A percentile compares a stretch with the other conserved stretches of the same genome.
phyloP scores from a whole-genome alignment of 2,329 filamentous ascomycete species.

The Aspergillus proliferans region DNA sequence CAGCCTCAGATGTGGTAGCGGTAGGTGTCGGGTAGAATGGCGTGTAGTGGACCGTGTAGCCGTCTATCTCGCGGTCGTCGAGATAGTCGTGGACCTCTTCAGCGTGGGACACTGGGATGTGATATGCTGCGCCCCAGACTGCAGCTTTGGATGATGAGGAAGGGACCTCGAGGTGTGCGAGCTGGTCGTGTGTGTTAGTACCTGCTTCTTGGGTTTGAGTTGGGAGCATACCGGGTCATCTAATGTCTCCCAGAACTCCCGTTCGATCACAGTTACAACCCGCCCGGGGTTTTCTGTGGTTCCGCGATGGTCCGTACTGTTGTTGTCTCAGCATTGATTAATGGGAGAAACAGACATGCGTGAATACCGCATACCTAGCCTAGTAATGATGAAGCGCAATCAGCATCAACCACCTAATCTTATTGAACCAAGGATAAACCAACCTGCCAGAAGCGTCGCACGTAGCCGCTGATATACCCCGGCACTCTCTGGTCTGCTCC shows the following conservation, averaged over 20 bases:
- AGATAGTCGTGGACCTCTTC: conserved; percentile 81
- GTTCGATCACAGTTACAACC: conserved; percentile 87
- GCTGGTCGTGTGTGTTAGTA: conserved; percentile 17
- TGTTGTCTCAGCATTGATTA: conserved; percentile 2
- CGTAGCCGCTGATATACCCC: conserved; percentile 88
- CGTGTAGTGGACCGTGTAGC: conserved; percentile 88
- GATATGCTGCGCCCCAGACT: conserved; percentile 92
- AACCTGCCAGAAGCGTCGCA: conserved; percentile 97
- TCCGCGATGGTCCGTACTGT: conserved; percentile 87
- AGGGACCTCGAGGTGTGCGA: conserved; percentile 22
- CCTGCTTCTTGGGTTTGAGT: background rate
- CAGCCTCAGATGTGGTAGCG: background rate
- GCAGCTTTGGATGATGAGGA: conserved; percentile 31
- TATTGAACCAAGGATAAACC: conserved; percentile 23
- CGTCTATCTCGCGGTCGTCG: conserved; percentile 95
- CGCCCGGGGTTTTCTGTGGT: conserved; percentile 81
- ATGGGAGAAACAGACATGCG: conserved; percentile 3
- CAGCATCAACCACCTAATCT: background rate
- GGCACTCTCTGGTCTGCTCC: conserved; percentile 69
- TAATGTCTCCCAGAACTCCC: conserved; percentile 72
- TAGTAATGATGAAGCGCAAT: conserved; percentile 3
- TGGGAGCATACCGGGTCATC: conserved; percentile 51
- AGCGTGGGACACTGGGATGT: conserved; percentile 66
- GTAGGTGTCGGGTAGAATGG: conserved; percentile 62
- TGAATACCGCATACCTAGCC: conserved; percentile 24